Conservation (phyloP, 2,329 filamentous ascomycete species). For the Blastomyces gilchristii region DNA sequence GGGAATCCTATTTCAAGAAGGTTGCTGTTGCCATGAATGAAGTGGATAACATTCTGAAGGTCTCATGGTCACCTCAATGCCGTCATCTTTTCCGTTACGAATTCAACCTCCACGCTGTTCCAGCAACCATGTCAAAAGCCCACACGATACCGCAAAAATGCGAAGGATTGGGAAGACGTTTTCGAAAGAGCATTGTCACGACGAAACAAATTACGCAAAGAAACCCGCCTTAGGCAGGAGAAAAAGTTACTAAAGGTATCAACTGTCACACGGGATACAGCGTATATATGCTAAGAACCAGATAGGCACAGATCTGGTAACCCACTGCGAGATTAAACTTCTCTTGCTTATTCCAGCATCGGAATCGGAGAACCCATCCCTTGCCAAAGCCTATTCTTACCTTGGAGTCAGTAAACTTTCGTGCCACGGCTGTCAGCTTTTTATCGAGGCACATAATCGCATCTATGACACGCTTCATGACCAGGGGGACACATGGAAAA, state of each 20-base stretch:
- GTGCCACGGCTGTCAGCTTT: not conserved
- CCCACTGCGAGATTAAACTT: not conserved
- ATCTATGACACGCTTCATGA: not conserved
- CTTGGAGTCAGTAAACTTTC: constrained; percentile 2
- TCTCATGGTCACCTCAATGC: not conserved
- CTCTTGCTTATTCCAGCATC: not conserved
- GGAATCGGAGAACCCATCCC: not conserved
- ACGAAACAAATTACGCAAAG: not conserved
- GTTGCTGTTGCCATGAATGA: not conserved
- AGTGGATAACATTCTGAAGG: constrained; percentile 2
- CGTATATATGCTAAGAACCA: not conserved
- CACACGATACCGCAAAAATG: constrained; percentile 1
- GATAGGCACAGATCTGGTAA: not conserved
- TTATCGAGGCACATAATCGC: constrained; percentile 5
- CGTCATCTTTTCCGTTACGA: constrained; percentile 3
- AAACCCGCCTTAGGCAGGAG: not conserved
- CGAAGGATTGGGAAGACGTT: constrained; percentile 3
- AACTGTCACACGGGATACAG: not conserved
- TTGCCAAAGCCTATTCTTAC: constrained; percentile 6
- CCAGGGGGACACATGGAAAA: constrained; percentile 3
- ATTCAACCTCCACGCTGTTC: not conserved
- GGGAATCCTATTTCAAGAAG: constrained; percentile 1
- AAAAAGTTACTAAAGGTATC: not conserved
- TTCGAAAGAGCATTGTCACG: constrained; percentile 1
- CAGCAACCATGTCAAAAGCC: constrained; percentile 1